A percentile compares a stretch with the other conserved stretches of the same genome.
These are phyloP conservation scores for Huntiella moniliformis DNA, from an alignment of 2,329 filamentous ascomycete species.

Conservation along the genomic window DNA sequence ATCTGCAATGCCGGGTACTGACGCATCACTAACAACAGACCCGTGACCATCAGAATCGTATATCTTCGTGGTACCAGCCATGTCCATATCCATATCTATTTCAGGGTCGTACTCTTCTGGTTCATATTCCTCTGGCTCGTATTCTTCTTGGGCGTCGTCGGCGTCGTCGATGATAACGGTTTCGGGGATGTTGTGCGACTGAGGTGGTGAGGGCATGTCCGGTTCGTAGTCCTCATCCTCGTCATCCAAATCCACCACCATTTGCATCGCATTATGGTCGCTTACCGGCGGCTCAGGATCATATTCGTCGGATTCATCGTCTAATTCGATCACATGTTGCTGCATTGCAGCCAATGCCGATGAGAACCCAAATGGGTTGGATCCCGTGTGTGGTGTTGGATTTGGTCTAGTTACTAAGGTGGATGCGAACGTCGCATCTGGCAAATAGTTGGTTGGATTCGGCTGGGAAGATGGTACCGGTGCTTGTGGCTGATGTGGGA, in stretches of 20 bases:
- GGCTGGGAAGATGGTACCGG: no score
- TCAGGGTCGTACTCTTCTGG: constrained; percentile 7
- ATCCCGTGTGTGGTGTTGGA: no score
- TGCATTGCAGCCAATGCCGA: neutral
- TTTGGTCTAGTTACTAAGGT: no score
- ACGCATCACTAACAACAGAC: neutral
- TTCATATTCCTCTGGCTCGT: constrained; percentile 9
- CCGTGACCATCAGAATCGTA: constrained; percentile 7
- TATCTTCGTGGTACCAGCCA: neutral
- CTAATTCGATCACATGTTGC: neutral
- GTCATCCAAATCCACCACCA: neutral
- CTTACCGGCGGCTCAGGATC: neutral
- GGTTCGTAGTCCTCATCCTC: neutral
- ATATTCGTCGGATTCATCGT: constrained; percentile 3
- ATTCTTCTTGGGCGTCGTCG: neutral
- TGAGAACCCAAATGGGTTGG: no score
- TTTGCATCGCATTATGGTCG: neutral
- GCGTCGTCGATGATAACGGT: neutral
- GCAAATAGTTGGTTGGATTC: no score
- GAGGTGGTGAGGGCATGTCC: neutral
- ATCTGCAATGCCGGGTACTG: no score
- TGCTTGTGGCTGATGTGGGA: no score
- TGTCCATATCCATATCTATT: constrained; percentile 1
- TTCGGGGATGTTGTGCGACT: no score
- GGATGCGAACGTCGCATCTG: no score